Evolutionary conservation across 441 rosid species (phyloP).

Genomic region (Adansonia rubrostipa): DNA sequence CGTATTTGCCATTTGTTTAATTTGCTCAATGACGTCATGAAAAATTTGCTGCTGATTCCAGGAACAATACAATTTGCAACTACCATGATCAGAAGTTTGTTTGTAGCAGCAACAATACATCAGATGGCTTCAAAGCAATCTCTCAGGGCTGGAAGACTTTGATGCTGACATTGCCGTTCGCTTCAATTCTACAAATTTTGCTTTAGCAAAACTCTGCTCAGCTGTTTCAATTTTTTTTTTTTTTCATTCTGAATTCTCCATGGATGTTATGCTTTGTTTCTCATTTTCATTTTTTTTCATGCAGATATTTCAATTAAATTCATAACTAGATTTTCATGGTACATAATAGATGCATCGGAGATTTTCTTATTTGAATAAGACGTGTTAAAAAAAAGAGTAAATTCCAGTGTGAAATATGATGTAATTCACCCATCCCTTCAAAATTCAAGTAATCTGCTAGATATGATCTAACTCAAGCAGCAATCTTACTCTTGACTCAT

Average conservation of each 20-base stretch:
- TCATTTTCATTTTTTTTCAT: neutral
- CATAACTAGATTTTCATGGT: neutral
- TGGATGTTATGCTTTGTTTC: neutral
- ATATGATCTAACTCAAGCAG: no score
- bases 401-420: no score
- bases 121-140: constrained; percentile 31
- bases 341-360: neutral
- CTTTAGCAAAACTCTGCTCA: constrained; percentile 30
- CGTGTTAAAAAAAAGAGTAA: no score
- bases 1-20: neutral
- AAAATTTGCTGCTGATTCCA: constrained; percentile 27
- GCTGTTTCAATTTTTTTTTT: neutral
- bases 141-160: constrained; percentile 42
- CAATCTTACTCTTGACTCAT: no score
- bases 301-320: neutral
- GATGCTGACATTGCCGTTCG: constrained; percentile 34
- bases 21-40: neutral
- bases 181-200: constrained; percentile 29
- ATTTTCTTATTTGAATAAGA: no score
- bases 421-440: no score
- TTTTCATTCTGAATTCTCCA: neutral
- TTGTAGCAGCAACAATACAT: constrained; percentile 32
- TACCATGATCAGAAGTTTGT: constrained; percentile 41
- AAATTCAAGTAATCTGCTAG: no score
- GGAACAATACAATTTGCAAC: constrained; percentile 60